Evolutionary conservation across 2,329 filamentous ascomycete genomes (phyloP), one percentile per base, ranked within the genome.

Genomic region (Xylaria sp.): DNA sequence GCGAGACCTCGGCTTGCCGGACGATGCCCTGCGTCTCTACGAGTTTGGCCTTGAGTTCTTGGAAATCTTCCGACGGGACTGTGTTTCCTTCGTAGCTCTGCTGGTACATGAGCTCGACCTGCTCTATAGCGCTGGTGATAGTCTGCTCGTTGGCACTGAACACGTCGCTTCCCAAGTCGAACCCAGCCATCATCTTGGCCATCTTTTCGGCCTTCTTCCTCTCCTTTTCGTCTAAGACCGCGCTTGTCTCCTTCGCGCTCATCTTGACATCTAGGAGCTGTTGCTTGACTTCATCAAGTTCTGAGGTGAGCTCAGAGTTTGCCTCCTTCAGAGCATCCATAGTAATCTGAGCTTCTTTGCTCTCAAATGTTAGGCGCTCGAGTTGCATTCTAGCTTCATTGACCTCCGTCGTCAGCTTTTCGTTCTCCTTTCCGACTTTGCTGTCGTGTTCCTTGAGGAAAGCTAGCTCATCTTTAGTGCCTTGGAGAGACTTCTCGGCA

Each of bases 111-210:
- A 83, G 79, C 67, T 96, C 92, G 35, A 97, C 80, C 69, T 90
- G 88, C 67, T 92, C 85, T 67, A 97, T 93, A 63, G 92, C 88
- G 63, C 89, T 86, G 61, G 90, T 86, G 60, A 99, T 90, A 54
- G 86, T 87, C 64, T 88, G 84, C 75, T 99, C 94, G 68, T 96
- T 96, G 60, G 94, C 90, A 67, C 92, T 96, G 74, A 97, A 96
- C 37, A 95, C 87, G 59, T 97, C 92, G 53, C 89, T 88, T 50
- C 92, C 93, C 39, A 99, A 84, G 70, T 99, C 93, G 69, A 99
- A 97, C 2, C 93, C 92, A 60, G 94, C 94, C 93, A 99, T 97
- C 94, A 99, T 99, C 82, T 97, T 90, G 49, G 94, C 94, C 94
- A 99, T 99, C 77, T 95, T 94, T 78, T 99, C 94, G 0, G 92